Conservation (phyloP, 768 basidiomycete species). For the Nevesoporus exiguus region DNA sequence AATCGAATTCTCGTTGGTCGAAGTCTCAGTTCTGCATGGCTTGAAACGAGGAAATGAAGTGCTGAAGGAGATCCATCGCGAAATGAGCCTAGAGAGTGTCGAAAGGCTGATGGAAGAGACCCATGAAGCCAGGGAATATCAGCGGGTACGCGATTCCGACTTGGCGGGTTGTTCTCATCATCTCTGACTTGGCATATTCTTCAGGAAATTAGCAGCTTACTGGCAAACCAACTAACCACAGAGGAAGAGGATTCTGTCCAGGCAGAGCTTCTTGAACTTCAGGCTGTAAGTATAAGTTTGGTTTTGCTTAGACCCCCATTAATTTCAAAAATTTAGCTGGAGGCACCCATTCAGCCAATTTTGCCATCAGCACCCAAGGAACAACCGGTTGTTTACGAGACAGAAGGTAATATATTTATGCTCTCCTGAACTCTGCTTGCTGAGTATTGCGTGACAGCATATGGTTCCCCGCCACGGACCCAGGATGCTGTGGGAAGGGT, state of each 20-base stretch:
- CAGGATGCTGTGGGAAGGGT: slow-evolving; percentile 11
- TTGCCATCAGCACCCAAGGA: slow-evolving; percentile 56
- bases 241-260: slow-evolving; percentile 97
- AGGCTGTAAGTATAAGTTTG: slow-evolving; percentile 56
- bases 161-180: neutral
- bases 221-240: slow-evolving; percentile 73
- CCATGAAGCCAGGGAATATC: slow-evolving; percentile 87
- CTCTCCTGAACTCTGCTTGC: neutral
- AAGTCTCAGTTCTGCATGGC: slow-evolving; percentile 89
- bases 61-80: slow-evolving; percentile 88
- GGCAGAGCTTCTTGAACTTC: slow-evolving; percentile 68
- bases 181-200: neutral
- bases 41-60: slow-evolving; percentile 92
- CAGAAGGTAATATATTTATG: slow-evolving; percentile 29
- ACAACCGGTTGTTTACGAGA: slow-evolving; percentile 35
- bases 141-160: slow-evolving; percentile 52
- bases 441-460: slow-evolving; percentile 11
- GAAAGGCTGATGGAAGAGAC: slow-evolving; percentile 94
- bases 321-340: slow-evolving; percentile 25
- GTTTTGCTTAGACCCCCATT: neutral
- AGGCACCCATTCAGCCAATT: slow-evolving; percentile 29
- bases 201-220: slow-evolving; percentile 91
- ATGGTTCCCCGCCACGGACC: neutral
- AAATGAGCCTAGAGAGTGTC: slow-evolving; percentile 90
- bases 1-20: slow-evolving; percentile 94